These are phyloP conservation scores for Adiantum capillusveneris DNA, from an alignment of 75 land plant species.

Conservation along the genomic window DNA sequence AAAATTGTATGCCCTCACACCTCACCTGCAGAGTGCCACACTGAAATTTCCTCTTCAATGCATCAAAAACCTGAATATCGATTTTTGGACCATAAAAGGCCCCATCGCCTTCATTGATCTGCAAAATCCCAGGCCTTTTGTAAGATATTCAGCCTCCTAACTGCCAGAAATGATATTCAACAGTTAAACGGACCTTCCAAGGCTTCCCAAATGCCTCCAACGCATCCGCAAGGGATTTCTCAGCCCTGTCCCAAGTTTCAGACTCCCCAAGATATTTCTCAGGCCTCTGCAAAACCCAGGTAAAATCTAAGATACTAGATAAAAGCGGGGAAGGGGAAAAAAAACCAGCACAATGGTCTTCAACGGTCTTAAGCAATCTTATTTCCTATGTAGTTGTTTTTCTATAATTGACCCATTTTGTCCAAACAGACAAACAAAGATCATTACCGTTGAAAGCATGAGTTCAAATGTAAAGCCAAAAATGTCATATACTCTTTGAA, in stretches of 20 bases:
- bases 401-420: too few relatives aligned
- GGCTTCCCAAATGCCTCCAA: constrained; percentile 81
- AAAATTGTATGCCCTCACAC: too few relatives aligned
- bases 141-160: neutral
- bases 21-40: constrained; percentile 96
- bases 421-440: too few relatives aligned
- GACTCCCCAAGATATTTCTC: constrained; percentile 85
- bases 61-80: constrained; percentile 96
- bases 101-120: constrained; percentile 98
- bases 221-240: constrained; percentile 74
- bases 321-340: too few relatives aligned
- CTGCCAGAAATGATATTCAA: constrained; percentile 1
- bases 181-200: constrained; percentile 69
- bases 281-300: constrained; percentile 52
- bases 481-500: constrained; percentile 52
- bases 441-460: constrained; percentile 83
- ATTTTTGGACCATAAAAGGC: constrained; percentile 99
- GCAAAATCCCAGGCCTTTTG: neutral
- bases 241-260: constrained; percentile 87
- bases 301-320: too few relatives aligned
- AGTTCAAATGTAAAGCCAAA: constrained; percentile 95
- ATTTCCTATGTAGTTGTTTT: too few relatives aligned
- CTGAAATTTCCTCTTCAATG: constrained; percentile 94
- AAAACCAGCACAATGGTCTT: too few relatives aligned
- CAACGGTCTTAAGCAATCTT: too few relatives aligned